Percentiles rank a stretch among this genome's conserved stretches.
Evolutionary conservation across 2,329 filamentous ascomycete genomes (phyloP).

Genomic region (Ustilaginoidea virens): DNA sequence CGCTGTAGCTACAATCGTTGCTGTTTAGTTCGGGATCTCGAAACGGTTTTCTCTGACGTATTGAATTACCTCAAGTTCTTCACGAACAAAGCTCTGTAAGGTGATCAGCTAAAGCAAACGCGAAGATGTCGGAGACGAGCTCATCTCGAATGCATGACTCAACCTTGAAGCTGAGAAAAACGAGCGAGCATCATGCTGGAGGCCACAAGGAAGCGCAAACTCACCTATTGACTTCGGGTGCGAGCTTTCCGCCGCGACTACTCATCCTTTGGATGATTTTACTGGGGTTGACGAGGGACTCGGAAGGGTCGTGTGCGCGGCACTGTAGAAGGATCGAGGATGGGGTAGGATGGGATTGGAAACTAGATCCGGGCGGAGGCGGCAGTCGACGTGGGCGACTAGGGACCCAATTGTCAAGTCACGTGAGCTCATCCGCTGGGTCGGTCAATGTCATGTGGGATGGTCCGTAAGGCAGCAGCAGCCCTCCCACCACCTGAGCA

Average conservation of each 20-base stretch:
- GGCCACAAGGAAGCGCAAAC: slow-evolving; percentile 10
- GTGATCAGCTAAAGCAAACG: slow-evolving; percentile 2
- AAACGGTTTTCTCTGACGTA: neutral
- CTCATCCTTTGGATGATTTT: slow-evolving; percentile 63
- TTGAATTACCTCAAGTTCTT: slow-evolving; percentile 82
- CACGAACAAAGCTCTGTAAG: slow-evolving; percentile 98
- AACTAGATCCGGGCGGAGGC: slow-evolving; percentile 15
- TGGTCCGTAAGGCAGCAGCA: too few relatives aligned
- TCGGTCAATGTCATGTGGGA: too few relatives aligned
- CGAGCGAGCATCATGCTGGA: too few relatives aligned
- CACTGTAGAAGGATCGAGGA: slow-evolving; percentile 8
- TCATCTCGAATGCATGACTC: neutral
- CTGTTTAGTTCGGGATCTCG: slow-evolving; percentile 3
- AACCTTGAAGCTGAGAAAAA: too few relatives aligned
- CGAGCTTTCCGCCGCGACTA: slow-evolving; percentile 93
- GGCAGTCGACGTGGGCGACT: slow-evolving; percentile 12
- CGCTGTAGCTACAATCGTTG: slow-evolving; percentile 67
- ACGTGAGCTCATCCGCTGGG: too few relatives aligned
- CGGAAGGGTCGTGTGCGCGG: slow-evolving; percentile 10
- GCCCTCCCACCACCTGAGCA: too few relatives aligned
- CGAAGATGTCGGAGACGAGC: slow-evolving; percentile 1
- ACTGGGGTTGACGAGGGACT: slow-evolving; percentile 15
- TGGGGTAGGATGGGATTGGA: slow-evolving; percentile 13
- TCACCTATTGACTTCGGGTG: slow-evolving; percentile 96
- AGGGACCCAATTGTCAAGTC: slow-evolving; percentile 12